Evolutionary conservation across 169 alveolate species (phyloP).

Genomic region (Nephromyces sp.): DNA sequence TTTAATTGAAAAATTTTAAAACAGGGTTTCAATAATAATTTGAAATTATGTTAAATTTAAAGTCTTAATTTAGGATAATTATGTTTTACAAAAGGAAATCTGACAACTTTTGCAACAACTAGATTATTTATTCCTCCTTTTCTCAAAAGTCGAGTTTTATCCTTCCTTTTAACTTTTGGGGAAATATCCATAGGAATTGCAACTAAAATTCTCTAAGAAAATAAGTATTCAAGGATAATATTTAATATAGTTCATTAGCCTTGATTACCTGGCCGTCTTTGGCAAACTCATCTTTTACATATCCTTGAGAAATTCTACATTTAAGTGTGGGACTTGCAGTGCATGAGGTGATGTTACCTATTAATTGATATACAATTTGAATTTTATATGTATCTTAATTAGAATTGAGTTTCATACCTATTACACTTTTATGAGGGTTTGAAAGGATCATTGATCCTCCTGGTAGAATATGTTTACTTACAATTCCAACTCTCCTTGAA

Average conservation of each 20-base stretch:
- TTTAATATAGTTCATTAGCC: background rate
- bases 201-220: background rate
- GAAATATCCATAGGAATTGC: background rate
- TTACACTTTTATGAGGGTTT: background rate
- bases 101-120: background rate
- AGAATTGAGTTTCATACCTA: background rate
- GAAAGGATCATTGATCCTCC: background rate
- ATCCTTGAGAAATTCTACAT: constrained; percentile 29
- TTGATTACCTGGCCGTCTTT: constrained; percentile 5
- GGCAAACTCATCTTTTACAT: constrained; percentile 11
- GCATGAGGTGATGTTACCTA: constrained; percentile 17
- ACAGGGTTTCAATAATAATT: too few species aligned
- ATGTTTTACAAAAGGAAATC: background rate
- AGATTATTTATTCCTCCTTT: background rate
- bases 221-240: background rate
- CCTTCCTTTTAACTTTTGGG: background rate
- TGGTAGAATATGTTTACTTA: background rate
- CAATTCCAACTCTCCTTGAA: background rate
- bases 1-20: too few species aligned
- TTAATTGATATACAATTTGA: background rate
- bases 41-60: too few species aligned
- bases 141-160: background rate
- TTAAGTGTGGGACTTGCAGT: constrained; percentile 23
- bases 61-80: background rate
- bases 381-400: background rate